A percentile compares a stretch with the other conserved stretches of the same genome.
Conservation (phyloP, 176 grass and related monocot genomes). For the Urochloa ruziziensis region DNA sequence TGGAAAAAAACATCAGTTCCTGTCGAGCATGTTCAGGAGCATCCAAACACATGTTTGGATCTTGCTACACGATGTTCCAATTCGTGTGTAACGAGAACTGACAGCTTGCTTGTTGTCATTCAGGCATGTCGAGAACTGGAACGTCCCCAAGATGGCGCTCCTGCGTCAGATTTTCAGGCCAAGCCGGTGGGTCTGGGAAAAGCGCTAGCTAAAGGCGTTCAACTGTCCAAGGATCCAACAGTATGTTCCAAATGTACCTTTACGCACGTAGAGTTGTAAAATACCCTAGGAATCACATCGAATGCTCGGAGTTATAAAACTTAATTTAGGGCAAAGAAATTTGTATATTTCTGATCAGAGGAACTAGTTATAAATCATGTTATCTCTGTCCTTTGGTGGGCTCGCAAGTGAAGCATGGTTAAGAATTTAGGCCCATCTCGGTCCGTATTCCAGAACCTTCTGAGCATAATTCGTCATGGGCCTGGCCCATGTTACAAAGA, state of each 20-base stretch:
- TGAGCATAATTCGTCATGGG: background rate
- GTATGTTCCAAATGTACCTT: background rate
- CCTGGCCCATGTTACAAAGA: background rate
- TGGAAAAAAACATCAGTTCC: background rate
- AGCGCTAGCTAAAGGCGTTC: constrained; percentile 1
- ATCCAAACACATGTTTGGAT: background rate
- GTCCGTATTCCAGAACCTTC: background rate
- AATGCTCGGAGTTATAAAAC: background rate
- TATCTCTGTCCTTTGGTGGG: too few relatives aligned
- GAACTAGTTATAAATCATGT: too few relatives aligned
- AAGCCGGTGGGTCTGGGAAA: constrained; percentile 79
- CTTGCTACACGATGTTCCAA: too few relatives aligned
- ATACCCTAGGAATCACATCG: background rate
- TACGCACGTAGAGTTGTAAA: background rate
- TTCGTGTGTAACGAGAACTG: background rate
- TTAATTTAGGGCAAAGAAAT: background rate
- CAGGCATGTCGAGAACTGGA: constrained; percentile 90
- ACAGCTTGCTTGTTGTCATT: background rate
- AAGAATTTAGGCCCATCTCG: background rate
- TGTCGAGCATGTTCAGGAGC: background rate
- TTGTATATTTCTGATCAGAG: background rate
- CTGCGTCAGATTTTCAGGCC: constrained; percentile 89
- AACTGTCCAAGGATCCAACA: background rate
- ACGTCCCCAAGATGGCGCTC: constrained; percentile 85
- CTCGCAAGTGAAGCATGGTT: background rate